Base-by-base conservation (phyloP, 2,329 filamentous ascomycete genomes). In the Byssochlamys sp. region DNA sequence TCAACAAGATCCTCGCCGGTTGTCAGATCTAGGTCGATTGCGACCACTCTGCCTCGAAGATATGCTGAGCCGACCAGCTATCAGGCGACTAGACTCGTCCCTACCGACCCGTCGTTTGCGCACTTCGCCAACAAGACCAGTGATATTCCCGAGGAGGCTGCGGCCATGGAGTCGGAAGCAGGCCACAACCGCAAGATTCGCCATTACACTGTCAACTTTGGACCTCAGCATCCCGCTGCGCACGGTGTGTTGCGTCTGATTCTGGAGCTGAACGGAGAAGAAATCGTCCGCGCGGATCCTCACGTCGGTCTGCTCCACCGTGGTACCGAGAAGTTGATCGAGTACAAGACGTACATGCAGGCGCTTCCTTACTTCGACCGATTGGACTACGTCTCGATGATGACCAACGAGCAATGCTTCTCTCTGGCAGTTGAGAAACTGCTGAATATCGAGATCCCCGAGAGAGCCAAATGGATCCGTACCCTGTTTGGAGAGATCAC, bases 351-450 rank as follows among this genome's bases (percentile, higher is more conserved):
- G 67, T 99, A 99, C 73, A 84, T 97, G 71, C 94, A 99, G 81
- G 94, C 94, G 58, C 81, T 99, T 71, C 94, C 94, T 57, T 99
- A 99, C 81, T 99, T 99, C 74, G 94, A 99, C 78, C 90, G 94
- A 67, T 82, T 99, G 75, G 94, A 99, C 78, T 99, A 99, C 76
- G 91, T 96, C 67, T 96, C 91, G 69, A 99, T 99, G 95, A 99
- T 99, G 94, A 99, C 94, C 70, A 99, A 99, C 77, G 94, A 99
- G 82, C 94, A 99, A 78, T 96, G 91, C 72, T 99, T 90, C 77
- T 85, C 91, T 39, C 83, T 99, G 64, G 94, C 91, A 24, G 92
- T 97, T 57, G 94, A 99, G 83, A 99, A 99, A 82, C 83, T 99
- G 60, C 81, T 99, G 69, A 99, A 99, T 76, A 81, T 99, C 64